phyloP scores from a whole-genome alignment of 2,329 filamentous ascomycete genomes.

The Epichloe gansuensis region DNA sequence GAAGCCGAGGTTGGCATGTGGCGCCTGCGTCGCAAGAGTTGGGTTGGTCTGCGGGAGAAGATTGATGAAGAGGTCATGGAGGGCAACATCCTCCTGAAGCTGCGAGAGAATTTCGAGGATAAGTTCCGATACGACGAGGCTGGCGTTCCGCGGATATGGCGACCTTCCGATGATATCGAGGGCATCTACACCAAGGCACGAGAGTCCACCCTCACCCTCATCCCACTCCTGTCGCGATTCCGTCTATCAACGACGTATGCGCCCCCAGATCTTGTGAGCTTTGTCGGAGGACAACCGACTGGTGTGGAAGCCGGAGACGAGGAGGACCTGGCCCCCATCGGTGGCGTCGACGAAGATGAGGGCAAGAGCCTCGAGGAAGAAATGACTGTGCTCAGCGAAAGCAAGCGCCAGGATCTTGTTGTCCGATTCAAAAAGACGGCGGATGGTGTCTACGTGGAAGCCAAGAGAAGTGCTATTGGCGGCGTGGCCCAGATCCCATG shows the following conservation, averaged over 20 bases:
- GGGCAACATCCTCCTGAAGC: conserved; percentile 86
- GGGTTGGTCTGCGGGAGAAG: conserved; percentile 78
- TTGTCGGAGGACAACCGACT: conserved; percentile 66
- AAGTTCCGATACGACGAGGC: conserved; percentile 96
- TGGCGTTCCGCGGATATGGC: conserved; percentile 92
- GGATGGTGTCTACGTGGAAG: conserved; percentile 94
- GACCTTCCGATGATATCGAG: conserved; percentile 93
- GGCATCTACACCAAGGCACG: conserved; percentile 84
- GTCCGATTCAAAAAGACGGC: conserved; percentile 97
- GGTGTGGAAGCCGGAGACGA: conserved; percentile 72
- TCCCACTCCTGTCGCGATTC: conserved; percentile 80
- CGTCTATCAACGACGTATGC: conserved; percentile 60
- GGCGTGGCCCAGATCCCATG: conserved; percentile 87
- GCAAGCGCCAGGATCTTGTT: conserved; percentile 80
- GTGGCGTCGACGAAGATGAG: conserved; percentile 87
- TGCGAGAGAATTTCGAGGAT: conserved; percentile 97
- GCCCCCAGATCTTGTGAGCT: conserved; percentile 69
- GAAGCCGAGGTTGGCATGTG: conserved; percentile 89
- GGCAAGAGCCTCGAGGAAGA: conserved; percentile 92
- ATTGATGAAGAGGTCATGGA: conserved; percentile 98
- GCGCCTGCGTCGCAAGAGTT: conserved; percentile 86
- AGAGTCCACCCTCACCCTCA: conserved; percentile 81
- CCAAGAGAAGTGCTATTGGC: conserved; percentile 91
- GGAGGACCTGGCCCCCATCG: conserved; percentile 78
- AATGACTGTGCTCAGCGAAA: conserved; percentile 84